Conservation (phyloP, 768 basidiomycete genomes). For the Phlebiopsis gigantea region DNA sequence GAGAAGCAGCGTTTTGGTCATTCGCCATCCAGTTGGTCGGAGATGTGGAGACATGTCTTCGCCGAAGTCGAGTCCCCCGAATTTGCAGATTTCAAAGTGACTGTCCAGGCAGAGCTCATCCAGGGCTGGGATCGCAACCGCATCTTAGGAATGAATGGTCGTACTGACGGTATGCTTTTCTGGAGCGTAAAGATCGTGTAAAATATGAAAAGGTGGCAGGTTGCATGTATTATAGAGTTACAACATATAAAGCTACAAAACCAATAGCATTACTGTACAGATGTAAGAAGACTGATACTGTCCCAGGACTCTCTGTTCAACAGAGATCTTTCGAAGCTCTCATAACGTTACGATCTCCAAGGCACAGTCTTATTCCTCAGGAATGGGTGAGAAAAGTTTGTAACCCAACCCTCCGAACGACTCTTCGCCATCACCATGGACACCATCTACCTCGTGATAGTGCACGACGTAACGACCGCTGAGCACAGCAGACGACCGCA, state of each 20-base stretch:
- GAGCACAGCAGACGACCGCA: background rate
- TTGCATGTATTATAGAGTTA: background rate
- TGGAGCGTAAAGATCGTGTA: slow-evolving; percentile 25
- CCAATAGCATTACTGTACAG: background rate
- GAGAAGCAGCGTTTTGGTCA: slow-evolving; percentile 27
- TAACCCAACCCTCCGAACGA: slow-evolving; percentile 9
- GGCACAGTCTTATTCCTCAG: slow-evolving; percentile 1
- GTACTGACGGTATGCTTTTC: slow-evolving; percentile 18
- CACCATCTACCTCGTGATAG: background rate
- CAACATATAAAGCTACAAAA: background rate
- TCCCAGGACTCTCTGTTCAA: background rate
- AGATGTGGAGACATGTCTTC: slow-evolving; percentile 26
- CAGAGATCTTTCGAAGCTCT: too few species aligned
- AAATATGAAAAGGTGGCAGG: too few species aligned
- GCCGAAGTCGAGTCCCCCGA: slow-evolving; percentile 19
- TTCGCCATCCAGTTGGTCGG: slow-evolving; percentile 26
- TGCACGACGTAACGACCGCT: slow-evolving; percentile 4
- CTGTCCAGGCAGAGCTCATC: slow-evolving; percentile 17
- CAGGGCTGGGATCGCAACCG: slow-evolving; percentile 10
- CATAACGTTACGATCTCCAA: background rate
- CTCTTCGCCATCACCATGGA: slow-evolving; percentile 7
- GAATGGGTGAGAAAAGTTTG: slow-evolving; percentile 6
- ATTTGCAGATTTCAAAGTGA: slow-evolving; percentile 16
- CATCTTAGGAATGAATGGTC: background rate
- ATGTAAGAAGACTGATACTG: background rate